phyloP scores from a whole-genome alignment of 768 basidiomycete genomes.

The Agaricus subrufescens region DNA sequence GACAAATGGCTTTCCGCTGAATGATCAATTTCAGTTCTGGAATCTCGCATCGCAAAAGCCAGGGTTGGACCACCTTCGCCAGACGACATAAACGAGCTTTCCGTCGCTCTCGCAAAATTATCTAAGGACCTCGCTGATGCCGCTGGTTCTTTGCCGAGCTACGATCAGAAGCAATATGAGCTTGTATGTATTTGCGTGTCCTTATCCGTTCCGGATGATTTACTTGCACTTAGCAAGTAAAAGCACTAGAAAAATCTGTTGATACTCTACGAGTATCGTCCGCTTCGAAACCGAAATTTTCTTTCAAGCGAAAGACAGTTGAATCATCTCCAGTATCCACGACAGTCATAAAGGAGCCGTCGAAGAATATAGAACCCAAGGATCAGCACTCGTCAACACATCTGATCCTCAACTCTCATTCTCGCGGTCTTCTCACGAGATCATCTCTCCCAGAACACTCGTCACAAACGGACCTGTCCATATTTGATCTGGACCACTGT shows the following conservation, averaged over 20 bases:
- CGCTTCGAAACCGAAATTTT: conserved; percentile 55
- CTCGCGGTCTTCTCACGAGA: conserved; percentile 42
- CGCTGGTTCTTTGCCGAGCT: conserved; percentile 58
- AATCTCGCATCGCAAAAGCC: conserved; percentile 33
- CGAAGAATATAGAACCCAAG: neutral
- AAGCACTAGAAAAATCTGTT: conserved; percentile 50
- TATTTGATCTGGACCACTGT: conserved; percentile 64
- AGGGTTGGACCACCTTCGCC: conserved; percentile 25
- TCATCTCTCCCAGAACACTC: conserved; percentile 32
- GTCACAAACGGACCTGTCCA: conserved; percentile 47
- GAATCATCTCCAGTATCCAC: conserved; percentile 4
- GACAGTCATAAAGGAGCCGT: neutral
- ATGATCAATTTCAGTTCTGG: conserved; percentile 36
- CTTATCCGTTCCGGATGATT: neutral
- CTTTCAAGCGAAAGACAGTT: conserved; percentile 47
- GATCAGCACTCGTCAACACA: conserved; percentile 22
- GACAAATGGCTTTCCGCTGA: conserved; percentile 7
- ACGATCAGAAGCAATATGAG: conserved; percentile 73
- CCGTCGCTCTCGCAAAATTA: conserved; percentile 50
- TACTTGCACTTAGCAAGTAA: conserved; percentile 51
- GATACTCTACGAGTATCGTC: conserved; percentile 44
- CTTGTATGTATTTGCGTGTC: conserved; percentile 14
- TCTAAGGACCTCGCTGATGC: conserved; percentile 63
- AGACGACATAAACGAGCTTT: conserved; percentile 32
- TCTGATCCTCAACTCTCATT: conserved; percentile 38